A percentile compares a stretch with the other conserved stretches of the same genome.
Evolutionary conservation across 345 rosid genomes (phyloP).

Genomic region (Aquilaria sinensis): DNA sequence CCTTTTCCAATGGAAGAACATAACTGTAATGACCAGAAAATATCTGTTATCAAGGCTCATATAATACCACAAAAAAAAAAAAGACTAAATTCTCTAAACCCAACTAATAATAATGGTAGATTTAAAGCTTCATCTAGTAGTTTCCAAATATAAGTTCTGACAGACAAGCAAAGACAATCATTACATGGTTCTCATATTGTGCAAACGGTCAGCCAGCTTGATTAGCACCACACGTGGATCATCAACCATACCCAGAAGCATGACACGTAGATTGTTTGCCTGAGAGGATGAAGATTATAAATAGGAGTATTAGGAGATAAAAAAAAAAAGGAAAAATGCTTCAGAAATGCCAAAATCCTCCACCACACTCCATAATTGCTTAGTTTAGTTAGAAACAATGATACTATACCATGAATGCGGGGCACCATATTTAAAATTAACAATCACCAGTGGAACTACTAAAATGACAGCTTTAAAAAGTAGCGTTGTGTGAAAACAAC

Average conservation of each 20-base stretch:
- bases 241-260: constrained; percentile 80
- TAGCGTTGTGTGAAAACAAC: too few relatives aligned
- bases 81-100: not conserved
- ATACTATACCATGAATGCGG: too few relatives aligned
- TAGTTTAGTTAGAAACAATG: too few relatives aligned
- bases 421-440: too few relatives aligned
- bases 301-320: constrained; percentile 13
- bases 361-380: too few relatives aligned
- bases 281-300: constrained; percentile 14
- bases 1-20: constrained; percentile 53
- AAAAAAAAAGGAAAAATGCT: not conserved
- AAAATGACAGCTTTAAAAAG: too few relatives aligned
- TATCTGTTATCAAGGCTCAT: constrained; percentile 3
- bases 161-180: constrained; percentile 9
- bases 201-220: constrained; percentile 83
- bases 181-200: constrained; percentile 85
- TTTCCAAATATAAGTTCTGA: not conserved
- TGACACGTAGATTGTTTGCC: constrained; percentile 59
- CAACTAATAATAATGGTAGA: too few relatives aligned
- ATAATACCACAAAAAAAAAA: not conserved
- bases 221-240: constrained; percentile 79
- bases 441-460: too few relatives aligned
- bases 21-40: constrained; percentile 32
- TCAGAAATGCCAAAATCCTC: too few relatives aligned
- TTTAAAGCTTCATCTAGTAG: too few relatives aligned